A percentile compares a stretch with the other conserved stretches of the same genome.
These are phyloP conservation scores for Colletotrichum cereale DNA, from an alignment of 2,329 filamentous ascomycete genomes.

Conservation along the genomic window DNA sequence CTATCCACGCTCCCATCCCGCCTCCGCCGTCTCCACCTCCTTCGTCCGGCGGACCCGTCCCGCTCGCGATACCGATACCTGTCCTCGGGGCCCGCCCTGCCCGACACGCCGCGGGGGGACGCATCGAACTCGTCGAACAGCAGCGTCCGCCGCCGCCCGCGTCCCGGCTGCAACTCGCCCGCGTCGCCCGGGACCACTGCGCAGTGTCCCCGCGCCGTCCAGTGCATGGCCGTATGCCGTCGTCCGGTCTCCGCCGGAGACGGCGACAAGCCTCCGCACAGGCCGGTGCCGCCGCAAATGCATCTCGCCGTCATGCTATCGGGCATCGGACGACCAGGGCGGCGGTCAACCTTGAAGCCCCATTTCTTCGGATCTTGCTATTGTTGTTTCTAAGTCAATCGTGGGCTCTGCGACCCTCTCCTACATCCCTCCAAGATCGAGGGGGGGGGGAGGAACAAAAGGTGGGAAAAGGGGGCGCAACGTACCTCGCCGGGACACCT, in stretches of 20 bases:
- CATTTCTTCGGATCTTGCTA: conserved; percentile 34
- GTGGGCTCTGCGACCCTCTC: not conserved
- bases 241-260: not conserved
- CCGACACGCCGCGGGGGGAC: not conserved
- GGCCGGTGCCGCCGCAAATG: not conserved
- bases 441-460: too few relatives aligned
- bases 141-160: conserved; percentile 4
- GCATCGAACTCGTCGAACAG: not conserved
- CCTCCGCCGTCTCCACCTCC: not conserved
- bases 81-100: not conserved
- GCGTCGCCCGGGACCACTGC: not conserved
- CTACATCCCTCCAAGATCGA: not conserved
- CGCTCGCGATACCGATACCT: not conserved
- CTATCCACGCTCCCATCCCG: not conserved
- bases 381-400: not conserved
- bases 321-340: not conserved
- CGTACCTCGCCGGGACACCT: conserved; percentile 34
- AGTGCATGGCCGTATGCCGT: not conserved
- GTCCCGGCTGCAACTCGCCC: not conserved
- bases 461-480: not conserved
- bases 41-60: not conserved
- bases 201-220: too few relatives aligned
- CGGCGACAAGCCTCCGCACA: not conserved
- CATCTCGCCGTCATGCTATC: not conserved
- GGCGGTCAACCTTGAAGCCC: conserved; percentile 2